Conservation (phyloP, 148 eudicot species). For the Nyssa sinensis region DNA sequence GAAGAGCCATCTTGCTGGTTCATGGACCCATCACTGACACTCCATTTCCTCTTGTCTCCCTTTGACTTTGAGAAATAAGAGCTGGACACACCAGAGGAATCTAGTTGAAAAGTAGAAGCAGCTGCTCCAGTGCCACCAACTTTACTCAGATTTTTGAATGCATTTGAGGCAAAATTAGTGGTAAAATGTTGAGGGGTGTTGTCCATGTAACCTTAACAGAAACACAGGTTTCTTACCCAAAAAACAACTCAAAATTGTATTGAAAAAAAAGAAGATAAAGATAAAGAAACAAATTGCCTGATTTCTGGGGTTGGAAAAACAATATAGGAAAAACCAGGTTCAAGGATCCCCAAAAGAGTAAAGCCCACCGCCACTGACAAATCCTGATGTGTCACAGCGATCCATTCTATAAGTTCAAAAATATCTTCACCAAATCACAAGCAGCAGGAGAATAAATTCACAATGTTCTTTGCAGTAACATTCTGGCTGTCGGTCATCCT, state of each 20-base stretch:
- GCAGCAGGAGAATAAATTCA: conserved; percentile 6
- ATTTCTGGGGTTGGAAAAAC: conserved; percentile 1
- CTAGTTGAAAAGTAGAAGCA: conserved; percentile 18
- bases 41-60: conserved; percentile 37
- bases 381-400: conserved; percentile 74
- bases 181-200: conserved; percentile 11
- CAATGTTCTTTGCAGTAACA: neutral
- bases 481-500: conserved; percentile 22
- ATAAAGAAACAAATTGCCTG: neutral
- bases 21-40: conserved; percentile 12
- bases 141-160: conserved; percentile 10
- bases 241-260: conserved; percentile 2
- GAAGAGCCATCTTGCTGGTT: conserved; percentile 31
- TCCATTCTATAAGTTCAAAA: conserved; percentile 45
- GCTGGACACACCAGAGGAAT: conserved; percentile 17
- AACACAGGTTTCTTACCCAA: neutral
- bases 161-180: conserved; percentile 7
- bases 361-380: conserved; percentile 60
- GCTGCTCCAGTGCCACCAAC: conserved; percentile 20
- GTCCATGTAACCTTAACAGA: conserved; percentile 24
- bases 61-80: conserved; percentile 20
- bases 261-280: too few relatives aligned
- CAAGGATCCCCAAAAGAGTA: conserved; percentile 1
- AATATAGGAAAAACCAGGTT: neutral
- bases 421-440: conserved; percentile 16